A percentile compares a stretch with the other conserved stretches of the same genome.
These are phyloP conservation scores for Oxyria digyna DNA, from an alignment of 148 eudicot genomes.

Conservation along the genomic window DNA sequence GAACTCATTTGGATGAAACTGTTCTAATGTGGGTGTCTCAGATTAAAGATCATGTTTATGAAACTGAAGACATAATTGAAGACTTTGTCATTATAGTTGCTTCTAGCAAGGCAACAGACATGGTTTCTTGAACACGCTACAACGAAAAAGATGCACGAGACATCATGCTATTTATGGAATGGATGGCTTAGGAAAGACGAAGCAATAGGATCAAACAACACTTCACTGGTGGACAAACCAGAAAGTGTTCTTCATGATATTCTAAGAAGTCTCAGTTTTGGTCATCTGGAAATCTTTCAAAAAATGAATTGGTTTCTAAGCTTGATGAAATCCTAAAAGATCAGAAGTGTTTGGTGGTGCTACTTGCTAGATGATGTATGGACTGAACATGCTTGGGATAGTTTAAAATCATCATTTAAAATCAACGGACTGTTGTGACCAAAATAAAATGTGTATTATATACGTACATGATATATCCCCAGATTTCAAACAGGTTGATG, in stretches of 20 bases:
- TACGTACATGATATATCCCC: too few species aligned
- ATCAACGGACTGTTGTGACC: too few species aligned
- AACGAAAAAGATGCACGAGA: conserved; percentile 16
- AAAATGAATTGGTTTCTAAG: background rate
- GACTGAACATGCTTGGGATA: conserved; percentile 21
- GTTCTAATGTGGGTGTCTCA: conserved; percentile 19
- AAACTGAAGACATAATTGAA: conserved; percentile 25
- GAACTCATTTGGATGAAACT: conserved; percentile 26
- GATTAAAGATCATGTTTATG: conserved; percentile 19
- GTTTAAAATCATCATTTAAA: conserved; percentile 18
- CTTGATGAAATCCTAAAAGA: background rate
- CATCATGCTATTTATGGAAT: conserved; percentile 18
- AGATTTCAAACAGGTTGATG: background rate
- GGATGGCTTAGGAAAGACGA: conserved; percentile 21
- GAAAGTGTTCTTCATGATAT: conserved; percentile 10
- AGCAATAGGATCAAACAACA: conserved; percentile 13
- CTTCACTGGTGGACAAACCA: background rate
- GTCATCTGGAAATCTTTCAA: background rate
- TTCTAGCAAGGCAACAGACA: background rate
- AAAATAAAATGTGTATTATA: too few species aligned
- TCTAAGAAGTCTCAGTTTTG: background rate
- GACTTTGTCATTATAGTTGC: conserved; percentile 9
- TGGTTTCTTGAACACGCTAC: conserved; percentile 8
- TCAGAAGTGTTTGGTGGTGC: conserved; percentile 30
- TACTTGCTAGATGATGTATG: conserved; percentile 37